Evolutionary conservation across 1,139 yeast genomes (phyloP).

Genomic region (Blastobotrys indianensis): DNA sequence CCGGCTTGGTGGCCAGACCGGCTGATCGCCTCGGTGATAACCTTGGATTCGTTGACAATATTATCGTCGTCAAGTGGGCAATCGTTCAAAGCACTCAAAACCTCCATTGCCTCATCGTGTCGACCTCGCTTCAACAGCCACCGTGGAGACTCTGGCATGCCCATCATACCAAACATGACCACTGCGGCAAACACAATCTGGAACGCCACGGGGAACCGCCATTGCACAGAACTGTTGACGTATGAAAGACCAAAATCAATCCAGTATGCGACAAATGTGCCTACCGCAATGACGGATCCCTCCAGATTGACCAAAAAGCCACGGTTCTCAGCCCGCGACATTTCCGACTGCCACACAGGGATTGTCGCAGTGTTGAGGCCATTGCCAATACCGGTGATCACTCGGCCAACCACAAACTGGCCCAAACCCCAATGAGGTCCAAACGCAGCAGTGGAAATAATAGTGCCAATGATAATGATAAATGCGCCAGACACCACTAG

Average conservation of each 20-base stretch:
- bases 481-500: slow-evolving; percentile 44
- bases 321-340: slow-evolving; percentile 66
- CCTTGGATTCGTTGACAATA: slow-evolving; percentile 21
- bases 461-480: slow-evolving; percentile 54
- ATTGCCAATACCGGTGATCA: slow-evolving; percentile 70
- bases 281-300: slow-evolving; percentile 68
- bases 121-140: slow-evolving; percentile 42
- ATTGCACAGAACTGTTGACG: slow-evolving; percentile 46
- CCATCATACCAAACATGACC: slow-evolving; percentile 20
- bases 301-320: slow-evolving; percentile 68
- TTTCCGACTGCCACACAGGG: slow-evolving; percentile 81
- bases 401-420: slow-evolving; percentile 71
- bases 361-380: slow-evolving; percentile 77
- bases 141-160: slow-evolving; percentile 47
- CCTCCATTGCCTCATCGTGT: slow-evolving; percentile 39
- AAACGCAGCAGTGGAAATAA: slow-evolving; percentile 59
- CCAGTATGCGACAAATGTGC: slow-evolving; percentile 74
- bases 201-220: slow-evolving; percentile 40
- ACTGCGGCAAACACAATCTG: slow-evolving; percentile 31
- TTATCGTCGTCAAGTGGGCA: slow-evolving; percentile 10
- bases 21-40: slow-evolving; percentile 22
- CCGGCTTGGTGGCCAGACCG: slow-evolving; percentile 18
- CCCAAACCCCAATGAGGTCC: slow-evolving; percentile 56
- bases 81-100: slow-evolving; percentile 37
- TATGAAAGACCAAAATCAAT: slow-evolving; percentile 48